Evolutionary conservation across 2,329 filamentous ascomycete genomes (phyloP).

Genomic region (Chaetomiaceae sp.): DNA sequence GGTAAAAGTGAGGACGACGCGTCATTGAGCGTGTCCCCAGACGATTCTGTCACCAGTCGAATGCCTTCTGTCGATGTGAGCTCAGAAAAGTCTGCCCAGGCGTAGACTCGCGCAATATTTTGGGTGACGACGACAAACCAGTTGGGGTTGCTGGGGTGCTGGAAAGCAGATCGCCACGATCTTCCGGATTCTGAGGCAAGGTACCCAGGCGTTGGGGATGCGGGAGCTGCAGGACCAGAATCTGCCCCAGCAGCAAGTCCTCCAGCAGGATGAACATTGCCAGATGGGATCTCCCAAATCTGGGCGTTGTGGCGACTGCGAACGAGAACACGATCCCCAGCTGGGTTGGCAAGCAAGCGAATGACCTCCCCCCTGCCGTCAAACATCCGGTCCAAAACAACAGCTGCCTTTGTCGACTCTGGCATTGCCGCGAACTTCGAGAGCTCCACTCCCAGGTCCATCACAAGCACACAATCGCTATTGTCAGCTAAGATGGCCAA

Average conservation of each 20-base stretch:
- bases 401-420: neutral
- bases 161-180: neutral
- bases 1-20: too few relatives aligned
- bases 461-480: conserved; percentile 25
- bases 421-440: neutral
- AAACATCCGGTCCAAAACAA: conserved; percentile 20
- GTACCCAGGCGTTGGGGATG: neutral
- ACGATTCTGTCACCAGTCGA: neutral
- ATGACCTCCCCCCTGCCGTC: conserved; percentile 15
- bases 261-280: neutral
- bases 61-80: conserved; percentile 10
- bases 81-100: conserved; percentile 17
- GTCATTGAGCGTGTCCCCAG: too few relatives aligned
- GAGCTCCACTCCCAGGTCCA: conserved; percentile 10
- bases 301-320: conserved; percentile 18
- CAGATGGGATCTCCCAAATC: conserved; percentile 26
- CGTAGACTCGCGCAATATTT: conserved; percentile 9
- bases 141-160: conserved; percentile 14
- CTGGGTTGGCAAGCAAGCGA: conserved; percentile 17
- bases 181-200: too few relatives aligned
- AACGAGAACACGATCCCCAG: conserved; percentile 24
- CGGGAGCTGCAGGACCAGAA: neutral
- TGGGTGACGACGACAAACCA: conserved; percentile 12
- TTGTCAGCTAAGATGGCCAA: conserved; percentile 29
- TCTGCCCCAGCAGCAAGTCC: neutral